Conservation (phyloP, 306 rosid genomes). For the Cicer cuneatum region DNA sequence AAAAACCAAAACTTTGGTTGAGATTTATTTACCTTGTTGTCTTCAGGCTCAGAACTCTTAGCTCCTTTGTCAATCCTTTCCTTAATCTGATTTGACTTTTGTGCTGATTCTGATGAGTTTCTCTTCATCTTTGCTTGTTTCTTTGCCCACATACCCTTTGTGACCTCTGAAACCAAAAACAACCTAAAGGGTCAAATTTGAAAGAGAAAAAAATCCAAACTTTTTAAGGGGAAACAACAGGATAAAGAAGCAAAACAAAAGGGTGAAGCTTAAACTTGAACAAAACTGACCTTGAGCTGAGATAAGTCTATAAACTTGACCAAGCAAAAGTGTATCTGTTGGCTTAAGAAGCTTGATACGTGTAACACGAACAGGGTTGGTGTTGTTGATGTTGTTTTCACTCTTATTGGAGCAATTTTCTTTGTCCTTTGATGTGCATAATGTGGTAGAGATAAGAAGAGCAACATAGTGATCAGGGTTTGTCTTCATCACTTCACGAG, state of each 20-base stretch:
- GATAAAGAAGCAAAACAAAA: not conserved
- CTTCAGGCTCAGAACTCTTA: conserved; percentile 55
- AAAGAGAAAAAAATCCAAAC: conserved; percentile 25
- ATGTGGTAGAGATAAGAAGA: conserved; percentile 88
- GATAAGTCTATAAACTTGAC: conserved; percentile 93
- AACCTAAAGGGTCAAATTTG: conserved; percentile 34
- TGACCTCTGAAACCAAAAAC: conserved; percentile 64
- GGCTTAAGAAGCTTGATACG: conserved; percentile 95
- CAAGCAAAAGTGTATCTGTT: conserved; percentile 86
- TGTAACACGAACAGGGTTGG: conserved; percentile 73
- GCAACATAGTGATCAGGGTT: conserved; percentile 97
- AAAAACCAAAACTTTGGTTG: conserved; percentile 15
- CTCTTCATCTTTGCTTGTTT: conserved; percentile 82
- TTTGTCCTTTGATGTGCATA: conserved; percentile 58
- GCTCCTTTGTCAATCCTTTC: conserved; percentile 49
- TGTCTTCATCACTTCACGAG: conserved; percentile 81
- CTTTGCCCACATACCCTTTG: conserved; percentile 86
- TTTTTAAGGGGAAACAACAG: not conserved
- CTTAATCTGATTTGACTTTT: conserved; percentile 54
- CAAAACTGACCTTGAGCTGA: conserved; percentile 70
- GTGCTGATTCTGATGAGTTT: conserved; percentile 56
- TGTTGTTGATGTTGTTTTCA: conserved; percentile 24
- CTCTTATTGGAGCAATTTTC: conserved; percentile 40
- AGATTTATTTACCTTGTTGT: conserved; percentile 67
- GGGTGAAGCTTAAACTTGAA: conserved; percentile 18